Conservation (phyloP, 192 early-diverging fungal genomes). For the Coemansia biformis region DNA sequence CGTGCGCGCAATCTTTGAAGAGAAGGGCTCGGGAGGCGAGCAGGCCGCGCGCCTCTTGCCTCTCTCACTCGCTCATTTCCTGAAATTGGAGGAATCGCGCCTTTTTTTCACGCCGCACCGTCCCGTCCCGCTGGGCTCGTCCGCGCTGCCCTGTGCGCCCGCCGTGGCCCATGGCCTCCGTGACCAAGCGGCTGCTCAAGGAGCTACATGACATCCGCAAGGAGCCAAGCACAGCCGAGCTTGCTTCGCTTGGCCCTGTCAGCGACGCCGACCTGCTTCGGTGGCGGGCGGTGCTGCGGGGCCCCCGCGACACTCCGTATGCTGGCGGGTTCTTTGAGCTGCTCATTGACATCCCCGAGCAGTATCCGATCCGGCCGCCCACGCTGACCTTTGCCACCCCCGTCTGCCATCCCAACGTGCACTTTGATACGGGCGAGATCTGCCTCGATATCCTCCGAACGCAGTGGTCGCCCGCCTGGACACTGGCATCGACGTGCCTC, state of each 20-base stretch:
- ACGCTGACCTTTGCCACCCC: constrained; percentile 70
- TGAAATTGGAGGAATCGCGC: too few species aligned
- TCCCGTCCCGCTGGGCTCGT: not conserved
- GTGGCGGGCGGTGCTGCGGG: constrained; percentile 49
- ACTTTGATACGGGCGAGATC: constrained; percentile 93
- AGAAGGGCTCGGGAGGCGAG: too few species aligned
- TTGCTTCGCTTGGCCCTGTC: constrained; percentile 29
- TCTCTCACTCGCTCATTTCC: too few species aligned
- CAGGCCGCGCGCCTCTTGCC: too few species aligned
- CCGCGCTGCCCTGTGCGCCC: too few species aligned
- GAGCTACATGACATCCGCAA: constrained; percentile 52
- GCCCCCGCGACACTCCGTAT: constrained; percentile 47
- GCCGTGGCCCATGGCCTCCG: constrained; percentile 39
- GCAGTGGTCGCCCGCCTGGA: constrained; percentile 96
- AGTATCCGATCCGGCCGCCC: constrained; percentile 72
- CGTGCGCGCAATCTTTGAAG: too few species aligned
- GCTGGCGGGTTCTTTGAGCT: constrained; percentile 79
- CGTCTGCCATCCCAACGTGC: constrained; percentile 94
- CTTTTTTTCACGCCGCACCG: too few species aligned
- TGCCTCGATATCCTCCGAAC: constrained; percentile 92
- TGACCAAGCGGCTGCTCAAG: constrained; percentile 53
- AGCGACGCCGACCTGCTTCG: constrained; percentile 42
- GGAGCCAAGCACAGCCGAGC: constrained; percentile 16
- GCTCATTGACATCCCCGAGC: constrained; percentile 63
- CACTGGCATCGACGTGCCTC: constrained; percentile 74